Percentiles rank a stretch among this genome's conserved stretches.
Evolutionary conservation across 140 eudicot genomes (phyloP).

Genomic region (Stevia rebaudiana): DNA sequence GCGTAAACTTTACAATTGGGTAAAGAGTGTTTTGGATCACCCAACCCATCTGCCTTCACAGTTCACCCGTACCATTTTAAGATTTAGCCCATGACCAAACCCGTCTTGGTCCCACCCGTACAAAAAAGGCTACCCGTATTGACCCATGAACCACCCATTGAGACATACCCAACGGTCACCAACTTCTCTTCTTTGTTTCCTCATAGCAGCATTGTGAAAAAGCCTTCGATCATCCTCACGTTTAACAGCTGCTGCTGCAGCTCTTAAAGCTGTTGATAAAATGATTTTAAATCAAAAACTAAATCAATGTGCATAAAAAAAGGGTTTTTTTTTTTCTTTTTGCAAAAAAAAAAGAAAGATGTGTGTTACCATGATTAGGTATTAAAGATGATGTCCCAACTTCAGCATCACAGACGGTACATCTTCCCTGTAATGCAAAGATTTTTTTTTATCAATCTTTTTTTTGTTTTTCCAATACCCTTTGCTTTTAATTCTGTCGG

Average conservation of each 20-base stretch:
- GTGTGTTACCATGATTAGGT: constrained; percentile 74
- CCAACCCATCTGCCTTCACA: too few species aligned
- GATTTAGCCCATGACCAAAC: not conserved
- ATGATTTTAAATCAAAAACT: not conserved
- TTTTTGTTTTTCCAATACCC: not conserved
- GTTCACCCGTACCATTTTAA: too few species aligned
- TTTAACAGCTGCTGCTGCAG: constrained; percentile 91
- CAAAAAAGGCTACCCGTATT: not conserved
- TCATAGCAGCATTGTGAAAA: constrained; percentile 77
- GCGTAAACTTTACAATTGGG: not conserved
- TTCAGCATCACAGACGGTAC: constrained; percentile 67
- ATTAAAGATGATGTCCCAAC: constrained; percentile 58
- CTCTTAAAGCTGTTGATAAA: constrained; percentile 68
- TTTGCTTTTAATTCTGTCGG: not conserved
- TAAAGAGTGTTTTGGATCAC: not conserved
- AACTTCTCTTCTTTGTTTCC: constrained; percentile 84
- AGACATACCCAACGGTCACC: constrained; percentile 68
- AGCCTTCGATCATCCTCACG: constrained; percentile 95
- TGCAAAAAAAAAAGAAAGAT: not conserved
- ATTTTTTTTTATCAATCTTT: constrained; percentile 3
- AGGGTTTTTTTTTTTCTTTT: not conserved
- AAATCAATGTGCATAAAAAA: not conserved
- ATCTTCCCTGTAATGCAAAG: constrained; percentile 70
- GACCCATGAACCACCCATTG: constrained; percentile 8
- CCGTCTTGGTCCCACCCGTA: not conserved